Base-by-base conservation (phyloP, 1,139 yeast species). In the Dujonia santamariae region DNA sequence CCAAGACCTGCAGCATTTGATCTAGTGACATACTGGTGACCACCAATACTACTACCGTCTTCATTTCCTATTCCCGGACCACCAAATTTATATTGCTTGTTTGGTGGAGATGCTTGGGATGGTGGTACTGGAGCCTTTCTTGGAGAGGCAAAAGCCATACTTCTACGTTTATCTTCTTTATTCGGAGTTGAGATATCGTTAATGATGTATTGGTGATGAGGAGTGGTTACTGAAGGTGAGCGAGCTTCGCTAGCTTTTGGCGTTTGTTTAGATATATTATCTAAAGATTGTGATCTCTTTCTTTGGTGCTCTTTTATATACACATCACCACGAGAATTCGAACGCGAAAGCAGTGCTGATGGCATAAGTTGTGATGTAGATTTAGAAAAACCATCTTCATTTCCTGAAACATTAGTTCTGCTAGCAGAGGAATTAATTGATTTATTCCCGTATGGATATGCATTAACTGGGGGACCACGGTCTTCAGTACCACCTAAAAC, bases 121-220 rank as follows among this genome's bases (percentile, higher is more conserved):
- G 82, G 82, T 5, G 82, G 81, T 36, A 66, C 67, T 1, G 85
- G 85, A 0, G 85, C 82, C 46, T 64, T 75, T 53, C 85, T 64
- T 17, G 85, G 86, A 0, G 85, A 78, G 21, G 65, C 53, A 48
- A 79, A 78, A 3, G 49, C 38, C 21, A 37, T 23, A 26, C 46
- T 36, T 26, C 38, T 37, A 19, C 46, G 35, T 26, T 44, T 42
- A 19, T 44, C 36, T 23, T 21, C 30, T 21, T 18, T 34, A 19
- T 14, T 24, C 17, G 43, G 37, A 13, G 40, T 35, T 5, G 38
- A 27, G 18, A 36, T 16, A 14, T 29, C 38, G 20, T 27, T 21
- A n/a, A n/a, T n/a, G n/a, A n/a, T n/a, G n/a, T n/a, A n/a, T n/a
- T n/a, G n/a, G n/a, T n/a, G n/a, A n/a, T n/a, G n/a, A n/a, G n/a